Evolutionary conservation across 345 rosid species (phyloP).

Genomic region (Chamaenerion angustifolium): DNA sequence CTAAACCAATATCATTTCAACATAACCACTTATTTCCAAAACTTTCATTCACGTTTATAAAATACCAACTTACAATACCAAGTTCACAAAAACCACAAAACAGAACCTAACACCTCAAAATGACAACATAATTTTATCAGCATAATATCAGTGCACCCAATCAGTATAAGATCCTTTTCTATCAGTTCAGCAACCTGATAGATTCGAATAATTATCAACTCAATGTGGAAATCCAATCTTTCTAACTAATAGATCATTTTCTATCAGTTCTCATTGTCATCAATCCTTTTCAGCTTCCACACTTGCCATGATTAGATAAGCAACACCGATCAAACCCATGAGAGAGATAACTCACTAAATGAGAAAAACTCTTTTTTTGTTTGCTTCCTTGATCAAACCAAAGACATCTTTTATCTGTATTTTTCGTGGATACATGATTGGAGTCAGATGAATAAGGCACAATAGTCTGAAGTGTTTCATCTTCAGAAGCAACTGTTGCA

Average conservation of each 20-base stretch:
- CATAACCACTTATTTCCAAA: too few species aligned
- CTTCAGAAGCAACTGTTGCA: slow-evolving; percentile 1
- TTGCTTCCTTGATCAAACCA: too few species aligned
- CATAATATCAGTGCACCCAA: slow-evolving; percentile 94
- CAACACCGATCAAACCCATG: slow-evolving; percentile 16
- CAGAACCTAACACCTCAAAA: too few species aligned
- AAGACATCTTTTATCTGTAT: slow-evolving; percentile 8
- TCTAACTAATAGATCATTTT: too few species aligned
- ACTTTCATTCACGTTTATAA: too few species aligned
- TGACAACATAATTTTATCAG: too few species aligned
- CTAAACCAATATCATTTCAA: too few species aligned
- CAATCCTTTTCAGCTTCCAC: slow-evolving; percentile 41
- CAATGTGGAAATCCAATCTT: background rate
- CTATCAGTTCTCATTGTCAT: too few species aligned
- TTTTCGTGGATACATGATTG: slow-evolving; percentile 12
- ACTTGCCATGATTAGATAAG: slow-evolving; percentile 15
- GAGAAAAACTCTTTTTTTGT: too few species aligned
- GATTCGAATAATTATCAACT: background rate
- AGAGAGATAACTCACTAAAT: slow-evolving; percentile 13
- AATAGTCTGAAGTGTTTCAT: slow-evolving; percentile 10
- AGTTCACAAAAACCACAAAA: too few species aligned
- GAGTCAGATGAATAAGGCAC: slow-evolving; percentile 9
- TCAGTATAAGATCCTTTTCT: slow-evolving; percentile 80
- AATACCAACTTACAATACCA: too few species aligned
- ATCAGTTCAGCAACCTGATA: slow-evolving; percentile 89